These are phyloP conservation scores for Fomitopsis pinicola DNA, from an alignment of 1,284 basidiomycete genomes.

Conservation along the genomic window DNA sequence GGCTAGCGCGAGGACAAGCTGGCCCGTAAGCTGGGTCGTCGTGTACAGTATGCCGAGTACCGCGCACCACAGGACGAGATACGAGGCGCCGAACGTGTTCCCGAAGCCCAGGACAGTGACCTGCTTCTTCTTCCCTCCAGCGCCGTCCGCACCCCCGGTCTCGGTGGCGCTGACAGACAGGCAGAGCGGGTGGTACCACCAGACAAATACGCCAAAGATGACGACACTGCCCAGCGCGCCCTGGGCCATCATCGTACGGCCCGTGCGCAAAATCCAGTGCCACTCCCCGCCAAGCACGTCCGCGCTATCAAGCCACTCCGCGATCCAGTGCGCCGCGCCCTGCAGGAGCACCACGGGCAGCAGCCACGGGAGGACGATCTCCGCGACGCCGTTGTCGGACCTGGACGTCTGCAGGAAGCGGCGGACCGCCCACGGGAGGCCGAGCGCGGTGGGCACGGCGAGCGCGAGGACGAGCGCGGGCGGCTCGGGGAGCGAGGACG, in stretches of 20 bases:
- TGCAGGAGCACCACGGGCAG: slow-evolving; percentile 55
- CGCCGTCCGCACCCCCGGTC: slow-evolving; percentile 2
- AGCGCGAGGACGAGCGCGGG: slow-evolving; percentile 55
- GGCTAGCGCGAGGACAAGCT: slow-evolving; percentile 66
- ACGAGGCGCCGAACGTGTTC: slow-evolving; percentile 87
- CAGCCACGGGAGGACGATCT: slow-evolving; percentile 55
- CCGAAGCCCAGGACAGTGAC: slow-evolving; percentile 83
- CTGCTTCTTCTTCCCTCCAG: slow-evolving; percentile 31
- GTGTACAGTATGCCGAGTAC: slow-evolving; percentile 64
- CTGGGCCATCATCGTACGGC: slow-evolving; percentile 63
- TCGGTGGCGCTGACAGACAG: slow-evolving; percentile 49
- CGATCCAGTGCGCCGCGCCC: slow-evolving; percentile 67
- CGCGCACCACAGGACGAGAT: slow-evolving; percentile 77
- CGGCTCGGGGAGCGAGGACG: slow-evolving; percentile 60
- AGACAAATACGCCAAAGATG: slow-evolving; percentile 55
- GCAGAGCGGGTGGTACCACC: slow-evolving; percentile 71
- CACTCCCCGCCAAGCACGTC: slow-evolving; percentile 38
- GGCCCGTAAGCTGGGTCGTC: slow-evolving; percentile 77
- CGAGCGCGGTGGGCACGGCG: slow-evolving; percentile 49
- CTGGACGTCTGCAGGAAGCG: slow-evolving; percentile 63
- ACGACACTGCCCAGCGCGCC: slow-evolving; percentile 47
- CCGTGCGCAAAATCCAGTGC: slow-evolving; percentile 39
- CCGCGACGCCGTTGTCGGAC: slow-evolving; percentile 72
- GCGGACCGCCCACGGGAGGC: slow-evolving; percentile 57
- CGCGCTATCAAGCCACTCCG: slow-evolving; percentile 74